Percentiles rank a stretch among this genome's conserved stretches.
These are phyloP conservation scores for Pleurotus cornucopiae DNA, from an alignment of 768 basidiomycete species.

Conservation along the genomic window DNA sequence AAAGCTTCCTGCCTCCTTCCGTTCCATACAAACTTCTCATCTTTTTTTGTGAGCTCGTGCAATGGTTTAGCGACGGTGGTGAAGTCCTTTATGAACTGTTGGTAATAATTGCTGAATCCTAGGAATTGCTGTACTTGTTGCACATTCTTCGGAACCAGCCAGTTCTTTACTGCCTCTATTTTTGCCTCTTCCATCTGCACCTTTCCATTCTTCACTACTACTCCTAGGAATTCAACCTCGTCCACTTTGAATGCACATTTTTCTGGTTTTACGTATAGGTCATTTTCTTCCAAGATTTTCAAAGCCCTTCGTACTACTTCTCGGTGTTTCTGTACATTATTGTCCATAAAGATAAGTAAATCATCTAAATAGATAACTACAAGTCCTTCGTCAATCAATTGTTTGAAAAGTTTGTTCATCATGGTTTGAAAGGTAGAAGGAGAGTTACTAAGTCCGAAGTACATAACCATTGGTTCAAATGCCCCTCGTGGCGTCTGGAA, in stretches of 20 bases:
- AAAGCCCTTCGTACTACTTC: conserved; percentile 15
- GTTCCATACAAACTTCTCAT: no score
- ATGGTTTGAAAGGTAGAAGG: neutral
- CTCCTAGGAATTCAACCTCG: conserved; percentile 26
- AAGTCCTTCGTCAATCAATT: neutral
- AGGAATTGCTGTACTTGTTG: no score
- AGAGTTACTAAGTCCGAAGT: no score
- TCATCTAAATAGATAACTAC: conserved; percentile 1
- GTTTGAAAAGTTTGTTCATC: neutral
- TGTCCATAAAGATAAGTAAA: neutral
- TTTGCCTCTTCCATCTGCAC: conserved; percentile 31
- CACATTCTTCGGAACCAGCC: conserved; percentile 14
- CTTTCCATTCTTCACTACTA: conserved; percentile 7
- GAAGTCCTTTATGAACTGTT: no score
- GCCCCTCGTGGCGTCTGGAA: no score
- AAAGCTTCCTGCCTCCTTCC: no score
- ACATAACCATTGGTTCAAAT: no score
- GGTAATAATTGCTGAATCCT: no score
- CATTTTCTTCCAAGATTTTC: conserved; percentile 18
- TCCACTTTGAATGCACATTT: conserved; percentile 28
- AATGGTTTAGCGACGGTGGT: no score
- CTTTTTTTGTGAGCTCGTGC: no score
- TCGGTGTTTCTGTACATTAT: no score
- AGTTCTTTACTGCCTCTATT: conserved; percentile 22
- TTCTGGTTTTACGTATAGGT: conserved; percentile 31